Evolutionary conservation across 2,329 filamentous ascomycete genomes (phyloP), one percentile per base, ranked within the genome.

Genomic region (Camptophora hylomeconis): DNA sequence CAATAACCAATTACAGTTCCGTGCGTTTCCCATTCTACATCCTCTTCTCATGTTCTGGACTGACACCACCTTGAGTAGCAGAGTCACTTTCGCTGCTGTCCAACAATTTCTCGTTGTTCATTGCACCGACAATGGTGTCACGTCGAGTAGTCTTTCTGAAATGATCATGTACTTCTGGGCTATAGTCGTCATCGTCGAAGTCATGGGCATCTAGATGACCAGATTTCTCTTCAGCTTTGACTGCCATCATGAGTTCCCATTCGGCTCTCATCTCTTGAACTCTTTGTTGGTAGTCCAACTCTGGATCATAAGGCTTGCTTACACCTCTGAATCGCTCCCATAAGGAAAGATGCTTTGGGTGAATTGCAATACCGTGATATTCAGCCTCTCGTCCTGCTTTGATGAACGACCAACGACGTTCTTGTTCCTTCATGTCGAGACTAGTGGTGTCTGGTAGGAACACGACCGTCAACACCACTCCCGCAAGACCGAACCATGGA

Each of bases 371-470:
- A 42, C 87, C 87, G 58, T 93, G 86, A 63, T 95, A 95, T 26
- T 94, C 82, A 17, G 72, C 38, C 42, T 75, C 76, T 36, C 74
- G 73, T 37, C 83, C 84, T 3, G 72, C 64, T 35, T 82, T 77
- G 52, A 95, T 82, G 58, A 78, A 94, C 32, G 67, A 60, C 86
- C 87, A 95, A 48, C 87, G 76, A 40, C 87, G 80, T 60, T 95
- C 87, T 60, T 94, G 86, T 58, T 95, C 87, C 67, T 93, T 92
- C 39, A 95, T 74, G 52, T 95, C 87, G 20, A 95, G 78, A 32
- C 87, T 87, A 7, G 86, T 43, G 46, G 87, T 95, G 53, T 95
- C 87, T n/a, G 87, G 87, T 17, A 95, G 75, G 68, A 83, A 95
- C 46, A 92, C 42, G 42, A 62, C 75, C 23, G 86, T 94, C 35